Base-by-base conservation (phyloP, 164 flowering plant genomes). In the Magnolia sinica region DNA sequence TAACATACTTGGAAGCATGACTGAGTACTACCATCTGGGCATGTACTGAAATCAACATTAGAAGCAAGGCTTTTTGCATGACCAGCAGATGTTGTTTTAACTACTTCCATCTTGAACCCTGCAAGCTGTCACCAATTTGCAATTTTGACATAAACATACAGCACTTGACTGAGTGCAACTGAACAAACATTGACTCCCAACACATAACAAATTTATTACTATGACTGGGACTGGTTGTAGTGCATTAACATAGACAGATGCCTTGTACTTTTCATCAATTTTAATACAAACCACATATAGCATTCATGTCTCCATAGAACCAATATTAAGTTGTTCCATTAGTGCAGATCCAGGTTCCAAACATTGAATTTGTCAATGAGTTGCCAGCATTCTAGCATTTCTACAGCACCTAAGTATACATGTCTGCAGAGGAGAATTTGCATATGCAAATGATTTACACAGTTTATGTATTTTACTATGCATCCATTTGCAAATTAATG, bases 91-190 rank as follows among this genome's bases (percentile, higher is more conserved):
- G 86, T 82, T 73, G 99, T 96, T 86, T 92, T 89, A 52, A 91
- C 94, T 24, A 94, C 92, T 87, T 94, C 92, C 87, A 94, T 80
- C 80, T 91, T 84, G 84, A 96, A 92, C 55, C 99, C 99, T 79
- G 99, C 98, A 85, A 94, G 99, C 99, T 96, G 97, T 72, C 76
- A 86, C 76, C 78, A 78, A 51, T 82, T 79, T 73, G 75, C 72
- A 81, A 70, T 45, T 64, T 71, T 24, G 22, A 71, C 68, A n/a
- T 74, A 67, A 52, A 73, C 68, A 65, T 65, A 65, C 68, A 65
- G 24, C 7, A 65, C 3, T 14, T 23, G 68, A 65, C 19, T 18
- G 9, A 22, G 19, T 18, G 22, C 23, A 5, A 63, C 65, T 63
- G 22, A 63, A 63, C 22, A 37, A 37, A 37, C 45, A 37, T 37